These are phyloP conservation scores for Colletotrichum horii DNA, from an alignment of 2,329 filamentous ascomycete genomes.

Conservation along the genomic window DNA sequence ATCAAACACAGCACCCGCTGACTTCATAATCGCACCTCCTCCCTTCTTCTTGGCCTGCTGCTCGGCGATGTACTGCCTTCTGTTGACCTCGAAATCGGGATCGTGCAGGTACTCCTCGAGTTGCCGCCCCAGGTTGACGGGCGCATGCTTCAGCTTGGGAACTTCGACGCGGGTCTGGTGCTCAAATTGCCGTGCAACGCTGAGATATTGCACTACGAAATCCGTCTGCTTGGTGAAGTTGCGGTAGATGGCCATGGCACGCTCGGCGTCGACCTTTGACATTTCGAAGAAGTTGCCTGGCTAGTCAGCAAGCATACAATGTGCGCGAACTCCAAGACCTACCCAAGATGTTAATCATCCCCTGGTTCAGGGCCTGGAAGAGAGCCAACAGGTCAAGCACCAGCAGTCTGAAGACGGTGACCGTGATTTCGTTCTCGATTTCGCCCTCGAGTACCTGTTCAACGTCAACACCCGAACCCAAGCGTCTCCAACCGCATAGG, in stretches of 20 bases:
- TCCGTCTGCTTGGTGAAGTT: constrained; percentile 92
- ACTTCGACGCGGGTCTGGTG: constrained; percentile 92
- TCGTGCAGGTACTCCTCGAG: constrained; percentile 95
- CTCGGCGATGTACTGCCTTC: constrained; percentile 89
- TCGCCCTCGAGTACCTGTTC: constrained; percentile 81
- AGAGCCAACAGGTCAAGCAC: constrained; percentile 88
- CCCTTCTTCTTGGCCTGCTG: constrained; percentile 72
- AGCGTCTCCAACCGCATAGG: neutral
- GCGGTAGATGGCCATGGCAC: constrained; percentile 90
- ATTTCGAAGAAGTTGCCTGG: constrained; percentile 97
- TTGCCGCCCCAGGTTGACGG: constrained; percentile 86
- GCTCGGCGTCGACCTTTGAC: constrained; percentile 91
- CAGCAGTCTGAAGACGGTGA: constrained; percentile 90
- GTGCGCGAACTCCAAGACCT: constrained; percentile 34
- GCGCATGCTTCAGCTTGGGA: constrained; percentile 95
- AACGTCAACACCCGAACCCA: constrained; percentile 5
- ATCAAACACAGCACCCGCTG: constrained; percentile 34
- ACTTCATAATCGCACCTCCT: constrained; percentile 23
- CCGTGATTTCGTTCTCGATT: constrained; percentile 93
- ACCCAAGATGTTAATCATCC: constrained; percentile 96
- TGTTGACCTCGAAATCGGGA: constrained; percentile 91
- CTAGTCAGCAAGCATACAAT: neutral
- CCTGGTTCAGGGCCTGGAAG: constrained; percentile 96
- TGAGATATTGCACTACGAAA: constrained; percentile 87
- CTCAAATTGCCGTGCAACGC: constrained; percentile 87